Percentiles rank a stretch among this genome's conserved stretches.
Conservation (phyloP, 192 early-diverging fungal species). For the Gorgonomyces haynaldii region DNA sequence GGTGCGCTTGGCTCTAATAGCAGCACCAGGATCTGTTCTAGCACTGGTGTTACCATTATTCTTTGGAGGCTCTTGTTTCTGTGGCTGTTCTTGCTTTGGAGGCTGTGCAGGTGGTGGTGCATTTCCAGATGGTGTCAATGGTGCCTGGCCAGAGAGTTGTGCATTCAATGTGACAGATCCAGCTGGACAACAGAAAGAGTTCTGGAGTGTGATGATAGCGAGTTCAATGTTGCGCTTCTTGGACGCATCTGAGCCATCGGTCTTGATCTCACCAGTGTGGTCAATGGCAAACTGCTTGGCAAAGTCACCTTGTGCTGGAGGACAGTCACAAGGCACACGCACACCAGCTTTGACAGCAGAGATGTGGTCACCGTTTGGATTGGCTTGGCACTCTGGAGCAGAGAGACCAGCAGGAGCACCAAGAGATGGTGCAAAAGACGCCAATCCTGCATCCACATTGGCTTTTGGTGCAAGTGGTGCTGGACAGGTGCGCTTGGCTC, state of each 20-base stretch:
- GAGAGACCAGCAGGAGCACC: background rate
- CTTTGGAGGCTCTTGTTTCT: no score
- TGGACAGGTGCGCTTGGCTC: slow-evolving; percentile 1
- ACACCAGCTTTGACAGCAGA: background rate
- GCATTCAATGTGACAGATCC: slow-evolving; percentile 1
- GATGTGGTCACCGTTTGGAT: background rate
- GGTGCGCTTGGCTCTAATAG: background rate
- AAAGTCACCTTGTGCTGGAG: slow-evolving; percentile 2
- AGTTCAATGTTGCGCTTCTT: background rate
- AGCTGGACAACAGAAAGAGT: background rate
- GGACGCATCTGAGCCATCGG: no score
- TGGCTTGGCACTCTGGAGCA: background rate
- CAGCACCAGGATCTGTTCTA: slow-evolving; percentile 1
- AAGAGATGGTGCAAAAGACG: background rate
- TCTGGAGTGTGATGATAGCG: background rate
- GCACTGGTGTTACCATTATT: no score
- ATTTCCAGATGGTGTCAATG: background rate
- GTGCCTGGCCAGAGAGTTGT: background rate
- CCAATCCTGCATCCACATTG: background rate
- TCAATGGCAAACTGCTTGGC: background rate
- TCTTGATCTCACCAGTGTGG: background rate
- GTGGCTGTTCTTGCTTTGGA: background rate
- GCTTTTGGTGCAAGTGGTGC: background rate
- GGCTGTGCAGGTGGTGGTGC: background rate
- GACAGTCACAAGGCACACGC: background rate